Conservation (phyloP, 2,329 filamentous ascomycete genomes). For the Alternaria consortialis region DNA sequence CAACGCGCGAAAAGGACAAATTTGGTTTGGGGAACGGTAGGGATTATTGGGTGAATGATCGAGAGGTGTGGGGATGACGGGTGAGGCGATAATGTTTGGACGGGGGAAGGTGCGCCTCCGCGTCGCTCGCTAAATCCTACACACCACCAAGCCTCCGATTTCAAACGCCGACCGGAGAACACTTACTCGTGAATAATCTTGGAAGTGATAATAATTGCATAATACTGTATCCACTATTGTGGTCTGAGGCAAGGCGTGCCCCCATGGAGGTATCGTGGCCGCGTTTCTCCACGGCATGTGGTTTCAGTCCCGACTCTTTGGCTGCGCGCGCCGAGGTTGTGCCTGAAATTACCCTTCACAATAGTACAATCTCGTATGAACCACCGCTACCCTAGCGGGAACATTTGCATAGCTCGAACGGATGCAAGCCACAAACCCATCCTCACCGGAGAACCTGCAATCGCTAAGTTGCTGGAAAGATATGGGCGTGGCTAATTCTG, state of each 20-base stretch:
- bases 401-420: neutral
- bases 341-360: neutral
- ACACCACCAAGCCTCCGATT: slow-evolving; percentile 8
- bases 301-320: neutral
- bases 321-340: slow-evolving; percentile 1
- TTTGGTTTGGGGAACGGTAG: neutral
- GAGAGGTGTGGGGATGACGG: slow-evolving; percentile 8
- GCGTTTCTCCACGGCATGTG: neutral
- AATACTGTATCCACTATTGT: neutral
- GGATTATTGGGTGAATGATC: neutral
- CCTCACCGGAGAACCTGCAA: slow-evolving; percentile 11
- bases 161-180: slow-evolving; percentile 2
- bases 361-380: neutral
- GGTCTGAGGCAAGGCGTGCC: neutral
- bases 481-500: slow-evolving; percentile 2
- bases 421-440: slow-evolving; percentile 6
- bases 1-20: slow-evolving; percentile 1
- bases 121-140: slow-evolving; percentile 9
- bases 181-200: slow-evolving; percentile 4
- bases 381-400: neutral
- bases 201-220: neutral
- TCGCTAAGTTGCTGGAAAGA: neutral
- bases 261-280: neutral
- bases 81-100: slow-evolving; percentile 11
- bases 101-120: slow-evolving; percentile 7